Conservation (phyloP, 805 yeast species). For the Metschnikowia henanensis region DNA sequence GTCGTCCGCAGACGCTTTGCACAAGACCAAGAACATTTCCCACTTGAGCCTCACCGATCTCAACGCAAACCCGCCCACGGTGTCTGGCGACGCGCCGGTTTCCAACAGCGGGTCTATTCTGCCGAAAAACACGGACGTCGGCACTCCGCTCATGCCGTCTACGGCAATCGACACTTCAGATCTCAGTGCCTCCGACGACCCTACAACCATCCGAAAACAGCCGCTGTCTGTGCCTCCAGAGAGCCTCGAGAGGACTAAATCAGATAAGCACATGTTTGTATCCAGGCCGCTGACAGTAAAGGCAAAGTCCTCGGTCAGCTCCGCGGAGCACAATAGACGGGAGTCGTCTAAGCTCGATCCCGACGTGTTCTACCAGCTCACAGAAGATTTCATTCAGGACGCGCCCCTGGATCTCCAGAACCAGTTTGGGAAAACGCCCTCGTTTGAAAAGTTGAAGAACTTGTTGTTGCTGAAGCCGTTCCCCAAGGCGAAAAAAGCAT, state of each 20-base stretch:
- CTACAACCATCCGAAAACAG: not conserved
- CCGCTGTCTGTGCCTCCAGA: not conserved
- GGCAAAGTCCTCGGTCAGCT: conserved; percentile 6
- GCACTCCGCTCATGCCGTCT: conserved; percentile 8
- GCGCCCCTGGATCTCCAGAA: conserved; percentile 35
- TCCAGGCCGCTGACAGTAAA: conserved; percentile 11
- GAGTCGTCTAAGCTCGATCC: conserved; percentile 15
- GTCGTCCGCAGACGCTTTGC: conserved; percentile 14
- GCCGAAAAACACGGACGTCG: conserved; percentile 18
- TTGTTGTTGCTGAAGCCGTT: conserved; percentile 37
- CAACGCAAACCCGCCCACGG: conserved; percentile 16
- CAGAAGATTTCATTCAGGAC: conserved; percentile 33
- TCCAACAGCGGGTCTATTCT: conserved; percentile 21
- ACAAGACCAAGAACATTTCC: conserved; percentile 37
- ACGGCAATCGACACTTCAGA: conserved; percentile 5
- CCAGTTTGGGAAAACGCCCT: conserved; percentile 41
- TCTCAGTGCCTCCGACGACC: conserved; percentile 2
- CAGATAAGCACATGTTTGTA: conserved; percentile 7
- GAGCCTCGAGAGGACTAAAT: conserved; percentile 1
- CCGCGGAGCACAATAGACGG: conserved; percentile 2
- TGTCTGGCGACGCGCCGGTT: conserved; percentile 4
- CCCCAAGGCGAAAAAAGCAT: conserved; percentile 56
- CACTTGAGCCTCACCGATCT: conserved; percentile 40
- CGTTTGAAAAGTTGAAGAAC: conserved; percentile 38
- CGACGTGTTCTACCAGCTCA: conserved; percentile 20